Evolutionary conservation across 805 yeast species (phyloP), one percentile per base, ranked within the genome.

Genomic region (Kuraishia molischiana): DNA sequence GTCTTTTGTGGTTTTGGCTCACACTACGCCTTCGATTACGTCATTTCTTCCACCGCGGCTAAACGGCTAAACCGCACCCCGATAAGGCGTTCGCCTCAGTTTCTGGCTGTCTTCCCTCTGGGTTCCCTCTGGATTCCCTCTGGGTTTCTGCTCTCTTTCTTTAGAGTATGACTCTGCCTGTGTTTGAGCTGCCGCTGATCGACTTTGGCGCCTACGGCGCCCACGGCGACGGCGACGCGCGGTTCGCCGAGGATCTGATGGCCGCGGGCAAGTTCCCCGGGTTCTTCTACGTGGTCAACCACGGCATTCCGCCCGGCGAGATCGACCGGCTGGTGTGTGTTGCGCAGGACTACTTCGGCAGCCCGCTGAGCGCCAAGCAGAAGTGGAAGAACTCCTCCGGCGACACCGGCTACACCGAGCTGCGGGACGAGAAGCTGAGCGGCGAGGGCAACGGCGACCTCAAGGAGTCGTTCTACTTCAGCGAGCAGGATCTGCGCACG

Each of bases 391-490:
- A 15, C 13, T 29, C 32, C 6, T 6, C 14, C 9, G 32, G 18
- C 26, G 62, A 64, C 44, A 63, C 56, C 41, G 70, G 70, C 3
- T 64, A 64, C 45, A 58, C 64, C 17, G 44, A 53, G 32, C 54
- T 50, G 34, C 66, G 67, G 2, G 66, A 56, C 3, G 70, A 64
- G 44, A 64, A 15, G n/a, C 35, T 21, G 8, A 8, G n/a, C 10
- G 18, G 35, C 19, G 28, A 22, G 13, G 32, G 35, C 24, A 38
- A 34, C 24, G 69, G 68, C 2, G 70, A 64, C 43, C 69, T 69
- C 17, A 64, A 64, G 41, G 69, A 64, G 42, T 67, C 65, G 2
- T 45, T 62, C 43, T 64, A 64, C 40, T 50, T 64, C 32, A 17
- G 66, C 64, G 32, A 67, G 62, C 38, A 37, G 45, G 10, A 52